Conservation (phyloP, 805 yeast species). For the Myxozyma udenii region DNA sequence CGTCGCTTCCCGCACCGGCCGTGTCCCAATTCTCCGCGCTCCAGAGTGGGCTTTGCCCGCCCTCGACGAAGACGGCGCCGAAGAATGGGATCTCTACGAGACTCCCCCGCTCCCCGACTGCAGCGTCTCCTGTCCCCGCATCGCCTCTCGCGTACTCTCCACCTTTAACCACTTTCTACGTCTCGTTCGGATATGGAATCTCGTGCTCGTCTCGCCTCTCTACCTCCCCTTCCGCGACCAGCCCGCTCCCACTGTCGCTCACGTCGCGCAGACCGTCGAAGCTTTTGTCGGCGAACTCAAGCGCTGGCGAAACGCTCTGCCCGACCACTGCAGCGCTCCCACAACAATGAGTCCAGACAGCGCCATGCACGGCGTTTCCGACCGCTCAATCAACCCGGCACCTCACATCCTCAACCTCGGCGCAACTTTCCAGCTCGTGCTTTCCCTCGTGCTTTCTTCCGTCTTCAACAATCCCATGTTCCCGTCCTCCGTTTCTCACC, state of each 20-base stretch:
- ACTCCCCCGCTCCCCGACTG: background rate
- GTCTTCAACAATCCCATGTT: conserved; percentile 9
- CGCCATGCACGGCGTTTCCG: background rate
- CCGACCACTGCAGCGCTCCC: conserved; percentile 6
- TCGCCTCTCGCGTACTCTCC: background rate
- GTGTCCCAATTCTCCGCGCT: conserved; percentile 6
- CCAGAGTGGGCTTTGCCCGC: conserved; percentile 10
- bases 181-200: conserved; percentile 15
- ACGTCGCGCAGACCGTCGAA: conserved; percentile 3
- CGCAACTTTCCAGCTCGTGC: conserved; percentile 12
- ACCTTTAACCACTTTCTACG: conserved; percentile 9
- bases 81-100: conserved; percentile 16
- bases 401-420: conserved; percentile 14
- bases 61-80: conserved; percentile 5
- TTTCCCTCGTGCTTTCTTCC: conserved; percentile 7
- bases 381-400: background rate
- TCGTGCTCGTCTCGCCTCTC: conserved; percentile 1
- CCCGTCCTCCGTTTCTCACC: background rate
- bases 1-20: conserved; percentile 8
- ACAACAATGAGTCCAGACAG: background rate
- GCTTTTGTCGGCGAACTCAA: conserved; percentile 4
- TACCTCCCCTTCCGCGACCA: conserved; percentile 2
- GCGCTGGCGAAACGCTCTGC: conserved; percentile 12
- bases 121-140: background rate
- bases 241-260: background rate